Evolutionary conservation across 2,329 filamentous ascomycete species (phyloP), one percentile per base, ranked within the genome.

Genomic region (Aspergillus spinulosporus): DNA sequence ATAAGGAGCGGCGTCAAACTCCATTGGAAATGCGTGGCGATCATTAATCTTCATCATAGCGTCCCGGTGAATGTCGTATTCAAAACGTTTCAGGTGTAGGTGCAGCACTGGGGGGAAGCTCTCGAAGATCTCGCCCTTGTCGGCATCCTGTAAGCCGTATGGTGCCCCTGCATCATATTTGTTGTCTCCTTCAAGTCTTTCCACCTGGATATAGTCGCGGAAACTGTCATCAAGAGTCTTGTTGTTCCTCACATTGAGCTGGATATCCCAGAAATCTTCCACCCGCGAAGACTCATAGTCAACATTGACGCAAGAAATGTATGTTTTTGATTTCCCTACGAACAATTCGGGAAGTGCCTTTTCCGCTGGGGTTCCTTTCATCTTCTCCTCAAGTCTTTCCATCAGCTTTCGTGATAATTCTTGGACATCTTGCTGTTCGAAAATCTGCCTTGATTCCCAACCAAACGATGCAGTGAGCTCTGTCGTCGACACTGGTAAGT

Each of bases 221-320:
- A 99, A 97, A 70, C 93, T 97, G 67, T 95, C 92, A 61, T 96
- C 88, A 34, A 99, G 79, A 59, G 89, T 93, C 76, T 90, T 92
- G 80, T 96, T 97, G 32, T 92, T 92, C 61, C 89, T 89, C 49
- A 99, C 95, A 64, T 97, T 99, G 64, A 99, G 84, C 72, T 99
- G 94, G 58, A 99, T 90, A 71, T 99, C 94, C 94, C 94, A 99
- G 73, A 97, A 99, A 66, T 99, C 95, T 74, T 99, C 94, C 63
- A 94, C 85, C 59, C 93, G 85, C 60, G 92, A 96, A 21, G 92
- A 97, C 77, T 97, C 93, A 77, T 96, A 99, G 67, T 96, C 88
- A 60, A 99, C 95, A 72, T 99, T 94, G 72, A 99, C 97, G 78
- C 95, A 99, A 21, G 90, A 95, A 62, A 99, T 95, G 74, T 97